A percentile compares a stretch with the other conserved stretches of the same genome.
Conservation (phyloP, 768 basidiomycete species). For the Cyclocybe cylindracea region DNA sequence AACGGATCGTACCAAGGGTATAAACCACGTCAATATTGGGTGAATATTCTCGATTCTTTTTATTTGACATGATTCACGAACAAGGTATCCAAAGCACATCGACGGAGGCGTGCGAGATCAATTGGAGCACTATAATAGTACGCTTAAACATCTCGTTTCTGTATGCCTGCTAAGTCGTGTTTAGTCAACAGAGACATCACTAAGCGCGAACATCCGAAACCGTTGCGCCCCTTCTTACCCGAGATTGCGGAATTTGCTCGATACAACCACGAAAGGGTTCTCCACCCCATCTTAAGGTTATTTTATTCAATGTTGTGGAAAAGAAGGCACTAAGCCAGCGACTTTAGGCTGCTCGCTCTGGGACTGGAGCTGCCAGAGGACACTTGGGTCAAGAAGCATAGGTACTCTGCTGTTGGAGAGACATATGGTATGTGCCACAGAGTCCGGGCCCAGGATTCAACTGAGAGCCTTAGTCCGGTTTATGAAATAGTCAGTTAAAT, state of each 20-base stretch:
- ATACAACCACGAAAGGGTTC: slow-evolving; percentile 52
- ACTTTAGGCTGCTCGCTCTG: slow-evolving; percentile 44
- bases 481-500: slow-evolving; percentile 60
- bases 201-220: slow-evolving; percentile 49
- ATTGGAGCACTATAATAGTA: slow-evolving; percentile 65
- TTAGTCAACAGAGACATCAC: slow-evolving; percentile 53
- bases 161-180: background rate
- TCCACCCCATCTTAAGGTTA: slow-evolving; percentile 50
- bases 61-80: background rate
- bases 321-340: background rate
- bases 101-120: slow-evolving; percentile 65
- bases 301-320: background rate
- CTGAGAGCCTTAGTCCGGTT: slow-evolving; percentile 47
- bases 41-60: slow-evolving; percentile 18
- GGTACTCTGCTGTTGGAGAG: slow-evolving; percentile 40
- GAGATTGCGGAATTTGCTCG: slow-evolving; percentile 52
- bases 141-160: slow-evolving; percentile 10
- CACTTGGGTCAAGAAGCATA: slow-evolving; percentile 47
- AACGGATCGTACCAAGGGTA: slow-evolving; percentile 57
- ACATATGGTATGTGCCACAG: slow-evolving; percentile 37
- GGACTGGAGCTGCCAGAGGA: slow-evolving; percentile 59
- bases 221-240: slow-evolving; percentile 49
- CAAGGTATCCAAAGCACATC: slow-evolving; percentile 44
- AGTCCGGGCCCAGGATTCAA: background rate
- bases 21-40: slow-evolving; percentile 57